Evolutionary conservation across 208 protist genomes (phyloP), one percentile per base, ranked within the genome.

Genomic region (Crithidia thermophila): DNA sequence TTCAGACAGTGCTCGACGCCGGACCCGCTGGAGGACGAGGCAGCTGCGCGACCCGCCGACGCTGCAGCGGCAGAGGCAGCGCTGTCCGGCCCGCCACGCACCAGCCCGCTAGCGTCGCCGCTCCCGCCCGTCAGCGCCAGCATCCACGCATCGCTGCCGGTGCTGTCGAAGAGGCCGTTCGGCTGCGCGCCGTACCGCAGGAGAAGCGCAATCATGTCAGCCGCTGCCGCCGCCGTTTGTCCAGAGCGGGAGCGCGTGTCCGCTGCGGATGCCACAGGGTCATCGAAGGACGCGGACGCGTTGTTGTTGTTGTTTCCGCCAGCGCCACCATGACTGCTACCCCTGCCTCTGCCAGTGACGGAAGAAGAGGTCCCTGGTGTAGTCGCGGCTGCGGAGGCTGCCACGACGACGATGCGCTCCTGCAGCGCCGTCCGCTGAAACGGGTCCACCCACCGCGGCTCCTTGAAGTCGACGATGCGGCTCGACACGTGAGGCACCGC

Each of bases 131-230:
- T 45, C 31, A 86, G 47, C 47, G 83, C 88, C 0, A 91, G 69
- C 63, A 94, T 75, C 85, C 85, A 94, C 9, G 84, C 85, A 73
- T 94, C 88, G 47, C 77, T 72, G 46, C 88, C 88, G 9, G 69
- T 72, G 21, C 25, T 42, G 66, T 94, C 85, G 59, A 85, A 88
- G 40, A 79, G 76, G 0, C 88, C 85, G 39, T 79, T 82, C 34
- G 84, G 55, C 6, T 81, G 67, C 20, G 85, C 88, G 28, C 88
- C 88, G 49, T 77, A 33, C 8, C 40, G 21, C 23, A 94, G 72
- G 20, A 94, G 70, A n/a, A 84, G 51, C 14, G 58, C 56, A 8
- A 77, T 68, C 58, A 79, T 67, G 33, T 50, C 53, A 37, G 71
- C 46, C 6, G 65, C 46, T 7, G 62, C 64, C 10, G 52, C 42